Evolutionary conservation across 2,329 filamentous ascomycete genomes (phyloP).

Genomic region (Venturia aucupariae): DNA sequence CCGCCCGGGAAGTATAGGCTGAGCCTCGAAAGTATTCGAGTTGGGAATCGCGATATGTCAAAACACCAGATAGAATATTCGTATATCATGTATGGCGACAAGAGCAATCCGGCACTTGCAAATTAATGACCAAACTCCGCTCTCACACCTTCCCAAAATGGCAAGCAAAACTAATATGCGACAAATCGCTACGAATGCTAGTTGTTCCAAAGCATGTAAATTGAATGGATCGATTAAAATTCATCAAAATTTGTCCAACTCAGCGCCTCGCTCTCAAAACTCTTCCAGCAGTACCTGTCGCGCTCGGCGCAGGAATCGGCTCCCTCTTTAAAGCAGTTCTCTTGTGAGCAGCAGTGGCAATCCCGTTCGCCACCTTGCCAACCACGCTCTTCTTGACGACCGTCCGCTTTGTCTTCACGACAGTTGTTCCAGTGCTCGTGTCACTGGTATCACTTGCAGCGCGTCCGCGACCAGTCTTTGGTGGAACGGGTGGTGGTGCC

Average conservation of each 20-base stretch:
- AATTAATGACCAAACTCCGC: background rate
- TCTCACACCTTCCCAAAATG: background rate
- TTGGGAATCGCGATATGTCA: background rate
- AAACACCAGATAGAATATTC: background rate
- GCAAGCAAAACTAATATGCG: background rate
- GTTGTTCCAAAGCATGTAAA: background rate
- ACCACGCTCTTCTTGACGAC: slow-evolving; percentile 12
- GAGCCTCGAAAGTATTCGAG: background rate
- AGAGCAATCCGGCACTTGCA: background rate
- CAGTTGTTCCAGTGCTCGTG: slow-evolving; percentile 51
- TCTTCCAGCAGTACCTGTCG: slow-evolving; percentile 7
- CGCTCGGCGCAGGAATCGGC: slow-evolving; percentile 2
- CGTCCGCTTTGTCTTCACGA: slow-evolving; percentile 45
- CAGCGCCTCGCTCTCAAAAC: slow-evolving; percentile 8
- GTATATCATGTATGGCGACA: background rate
- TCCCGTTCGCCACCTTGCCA: slow-evolving; percentile 9
- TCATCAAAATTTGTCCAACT: background rate
- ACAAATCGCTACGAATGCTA: background rate
- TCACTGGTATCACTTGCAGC: slow-evolving; percentile 53
- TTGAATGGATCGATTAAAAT: background rate
- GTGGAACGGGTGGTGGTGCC: slow-evolving; percentile 19
- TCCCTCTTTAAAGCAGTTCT: slow-evolving; percentile 13
- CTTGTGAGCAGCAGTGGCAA: slow-evolving; percentile 11
- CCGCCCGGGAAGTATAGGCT: too few relatives aligned
- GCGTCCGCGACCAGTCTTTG: slow-evolving; percentile 34